Evolutionary conservation across 805 yeast genomes (phyloP), one percentile per base, ranked within the genome.

Genomic region (Kuraishia molischiana): DNA sequence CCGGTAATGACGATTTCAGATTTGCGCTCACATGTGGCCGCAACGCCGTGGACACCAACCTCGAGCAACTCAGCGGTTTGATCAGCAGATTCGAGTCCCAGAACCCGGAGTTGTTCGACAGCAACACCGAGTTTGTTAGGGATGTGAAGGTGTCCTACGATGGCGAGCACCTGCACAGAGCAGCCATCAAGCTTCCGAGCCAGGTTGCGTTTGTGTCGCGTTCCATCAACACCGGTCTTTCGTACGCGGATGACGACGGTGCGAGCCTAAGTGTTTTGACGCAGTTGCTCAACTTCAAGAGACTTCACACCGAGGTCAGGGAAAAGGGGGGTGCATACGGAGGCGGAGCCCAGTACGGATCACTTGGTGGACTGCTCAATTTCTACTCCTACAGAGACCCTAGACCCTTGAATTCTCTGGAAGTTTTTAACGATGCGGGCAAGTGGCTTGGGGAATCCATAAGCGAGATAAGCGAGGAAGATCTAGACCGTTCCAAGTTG

Each of bases 261-360:
- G 95, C 97, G 0, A 67, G 86, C 1, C 67, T 92, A 32, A 95
- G 85, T 57, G 75, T 92, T 0, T 65, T 92, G 34, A 71, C 96
- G 1, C 89, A 82, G 47, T 56, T 92, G 41, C 57, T 87, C 47
- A 80, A 95, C 0, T 89, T 81, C 59, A 85, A 83, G 51, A 75
- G 84, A 47, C 63, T 92, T 35, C 98, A 92, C 57, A 74, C 85
- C 10, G 95, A 87, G 45, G 77, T 92, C 29, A 74, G 98, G 46
- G 98, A 92, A 53, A 77, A 90, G 51, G 95, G 95, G 40, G 98
- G 98, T 41, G 98, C 98, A 0, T 92, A 92, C 53, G 98, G 98
- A 5, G 97, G 95, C 4, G 98, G 98, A 3, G 83, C 95, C 4
- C 62, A 73, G 5, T 92, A 79, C 55, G 84, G 80, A 53, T 86